These are phyloP conservation scores for Jaminaea rosea DNA, from an alignment of 1,284 basidiomycete species.

Conservation along the genomic window DNA sequence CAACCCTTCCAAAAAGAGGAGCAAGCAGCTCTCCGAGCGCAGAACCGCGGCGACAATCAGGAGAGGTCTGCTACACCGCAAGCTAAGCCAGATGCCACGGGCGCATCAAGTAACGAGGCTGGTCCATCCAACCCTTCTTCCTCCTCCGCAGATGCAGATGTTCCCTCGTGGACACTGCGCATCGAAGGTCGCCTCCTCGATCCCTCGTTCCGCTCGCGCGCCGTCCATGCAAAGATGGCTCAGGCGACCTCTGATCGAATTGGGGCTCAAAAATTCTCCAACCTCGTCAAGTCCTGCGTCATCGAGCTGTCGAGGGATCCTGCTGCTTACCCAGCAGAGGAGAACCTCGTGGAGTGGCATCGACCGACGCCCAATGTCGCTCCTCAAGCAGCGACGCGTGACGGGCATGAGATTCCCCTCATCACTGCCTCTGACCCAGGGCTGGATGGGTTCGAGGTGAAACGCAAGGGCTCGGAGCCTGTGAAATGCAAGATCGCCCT, in stretches of 20 bases:
- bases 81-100: not conserved
- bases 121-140: not conserved
- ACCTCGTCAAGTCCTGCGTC: constrained; percentile 71
- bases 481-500: constrained; percentile 71
- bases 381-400: constrained; percentile 25
- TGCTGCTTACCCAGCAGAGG: constrained; percentile 57
- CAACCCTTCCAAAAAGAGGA: constrained; percentile 52
- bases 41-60: constrained; percentile 36
- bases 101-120: too few relatives aligned
- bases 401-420: constrained; percentile 20
- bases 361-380: constrained; percentile 49
- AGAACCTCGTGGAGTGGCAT: constrained; percentile 46
- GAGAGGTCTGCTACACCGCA: not conserved
- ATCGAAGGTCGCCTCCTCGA: constrained; percentile 77
- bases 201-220: constrained; percentile 33
- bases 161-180: constrained; percentile 81
- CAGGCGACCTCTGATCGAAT: constrained; percentile 37
- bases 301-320: constrained; percentile 81
- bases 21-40: constrained; percentile 44
- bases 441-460: constrained; percentile 75
- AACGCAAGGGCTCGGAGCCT: constrained; percentile 68
- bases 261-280: constrained; percentile 63
- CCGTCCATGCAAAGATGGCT: constrained; percentile 34
- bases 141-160: constrained; percentile 27
- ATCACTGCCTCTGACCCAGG: constrained; percentile 39